These are phyloP conservation scores for Lolium multiflorum DNA, from an alignment of 176 grass and related monocot genomes.

Conservation along the genomic window DNA sequence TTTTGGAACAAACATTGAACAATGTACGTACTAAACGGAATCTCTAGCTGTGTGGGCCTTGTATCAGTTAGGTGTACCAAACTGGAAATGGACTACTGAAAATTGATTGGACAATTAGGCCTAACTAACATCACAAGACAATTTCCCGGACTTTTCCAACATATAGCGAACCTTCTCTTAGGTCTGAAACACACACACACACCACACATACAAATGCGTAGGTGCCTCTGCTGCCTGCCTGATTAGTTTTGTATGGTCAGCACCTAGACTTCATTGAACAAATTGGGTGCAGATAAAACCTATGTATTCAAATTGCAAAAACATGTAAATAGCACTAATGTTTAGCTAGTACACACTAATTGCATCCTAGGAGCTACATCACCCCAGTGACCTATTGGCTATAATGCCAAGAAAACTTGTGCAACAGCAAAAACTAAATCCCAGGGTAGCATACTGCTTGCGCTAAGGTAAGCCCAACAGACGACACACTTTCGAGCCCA, in stretches of 20 bases:
- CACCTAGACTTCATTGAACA: neutral
- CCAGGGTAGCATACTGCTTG: too few relatives aligned
- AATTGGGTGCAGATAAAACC: neutral
- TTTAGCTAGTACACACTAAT: too few relatives aligned
- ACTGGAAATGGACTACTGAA: slow-evolving; percentile 41
- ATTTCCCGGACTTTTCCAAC: slow-evolving; percentile 34
- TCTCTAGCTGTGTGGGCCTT: slow-evolving; percentile 45
- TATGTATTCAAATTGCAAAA: neutral
- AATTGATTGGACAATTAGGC: slow-evolving; percentile 42
- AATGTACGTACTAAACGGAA: neutral
- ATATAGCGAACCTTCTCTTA: slow-evolving; percentile 14
- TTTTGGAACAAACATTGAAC: neutral
- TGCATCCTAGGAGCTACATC: too few relatives aligned
- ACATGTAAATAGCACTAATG: too few relatives aligned
- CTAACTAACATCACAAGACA: slow-evolving; percentile 51
- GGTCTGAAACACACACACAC: neutral
- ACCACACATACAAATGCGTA: neutral
- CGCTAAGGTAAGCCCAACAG: neutral
- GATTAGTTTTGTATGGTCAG: slow-evolving; percentile 7
- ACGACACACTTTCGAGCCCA: neutral
- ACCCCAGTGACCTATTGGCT: too few relatives aligned
- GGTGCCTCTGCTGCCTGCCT: neutral
- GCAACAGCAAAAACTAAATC: neutral
- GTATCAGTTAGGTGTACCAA: slow-evolving; percentile 50
- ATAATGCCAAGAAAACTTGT: slow-evolving; percentile 24